phyloP scores from a whole-genome alignment of 2,329 filamentous ascomycete species.

The Paecilomyces variotii region DNA sequence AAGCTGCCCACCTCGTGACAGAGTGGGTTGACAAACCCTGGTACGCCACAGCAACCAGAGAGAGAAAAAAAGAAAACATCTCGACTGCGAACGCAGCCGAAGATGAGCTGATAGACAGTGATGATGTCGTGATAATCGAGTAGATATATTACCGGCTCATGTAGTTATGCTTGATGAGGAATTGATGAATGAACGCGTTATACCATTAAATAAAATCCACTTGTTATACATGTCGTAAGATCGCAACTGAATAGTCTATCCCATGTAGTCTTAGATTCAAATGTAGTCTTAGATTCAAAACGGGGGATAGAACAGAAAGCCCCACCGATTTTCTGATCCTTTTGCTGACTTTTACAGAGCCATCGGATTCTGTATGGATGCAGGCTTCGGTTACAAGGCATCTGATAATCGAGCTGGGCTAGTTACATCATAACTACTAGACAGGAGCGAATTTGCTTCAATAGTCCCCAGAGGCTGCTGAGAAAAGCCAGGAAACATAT shows the following conservation, averaged over 20 bases:
- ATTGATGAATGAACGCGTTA: neutral
- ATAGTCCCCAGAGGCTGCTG: too few species aligned
- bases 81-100: slow-evolving; percentile 3
- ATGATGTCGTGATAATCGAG: slow-evolving; percentile 29
- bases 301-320: too few species aligned
- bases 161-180: neutral
- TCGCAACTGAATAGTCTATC: neutral
- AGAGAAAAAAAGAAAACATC: neutral
- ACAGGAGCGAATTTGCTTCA: too few species aligned
- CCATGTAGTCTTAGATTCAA: neutral
- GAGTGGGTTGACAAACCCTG: slow-evolving; percentile 33
- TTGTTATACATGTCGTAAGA: too few species aligned
- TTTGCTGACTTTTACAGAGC: too few species aligned
- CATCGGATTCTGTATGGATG: too few species aligned
- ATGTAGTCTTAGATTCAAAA: too few species aligned
- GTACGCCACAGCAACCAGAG: slow-evolving; percentile 23
- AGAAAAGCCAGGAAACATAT: too few species aligned
- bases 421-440: too few species aligned
- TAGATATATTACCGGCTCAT: neutral
- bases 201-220: neutral
- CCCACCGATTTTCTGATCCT: too few species aligned
- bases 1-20: slow-evolving; percentile 31
- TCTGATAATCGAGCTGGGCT: too few species aligned
- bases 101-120: slow-evolving; percentile 22
- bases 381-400: too few species aligned